phyloP scores from a whole-genome alignment of 140 eudicot species.

The Cichorium intybus region DNA sequence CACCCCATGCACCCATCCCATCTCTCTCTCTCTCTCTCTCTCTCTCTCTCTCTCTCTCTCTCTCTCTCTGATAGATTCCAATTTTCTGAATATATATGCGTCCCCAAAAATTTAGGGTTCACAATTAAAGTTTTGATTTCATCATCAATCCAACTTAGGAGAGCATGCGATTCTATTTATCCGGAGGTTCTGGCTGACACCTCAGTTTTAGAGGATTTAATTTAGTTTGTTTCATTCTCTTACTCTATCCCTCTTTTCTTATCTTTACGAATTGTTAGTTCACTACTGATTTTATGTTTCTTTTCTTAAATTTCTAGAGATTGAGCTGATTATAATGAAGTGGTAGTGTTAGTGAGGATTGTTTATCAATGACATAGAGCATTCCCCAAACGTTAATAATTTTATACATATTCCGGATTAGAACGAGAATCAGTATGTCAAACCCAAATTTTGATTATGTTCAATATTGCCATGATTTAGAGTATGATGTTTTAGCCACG shows the following conservation, averaged over 20 bases:
- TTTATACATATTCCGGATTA: neutral
- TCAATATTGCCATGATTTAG: too few relatives aligned
- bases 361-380: too few relatives aligned
- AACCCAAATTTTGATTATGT: too few relatives aligned
- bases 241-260: neutral
- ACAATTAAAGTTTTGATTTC: neutral
- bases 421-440: too few relatives aligned
- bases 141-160: neutral
- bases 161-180: conserved; percentile 37
- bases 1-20: too few relatives aligned
- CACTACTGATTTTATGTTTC: neutral
- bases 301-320: neutral
- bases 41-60: too few relatives aligned
- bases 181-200: conserved; percentile 25
- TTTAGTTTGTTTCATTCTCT: conserved; percentile 28
- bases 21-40: too few relatives aligned
- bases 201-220: conserved; percentile 29
- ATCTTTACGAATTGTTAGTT: neutral
- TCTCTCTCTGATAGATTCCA: neutral
- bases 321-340: neutral
- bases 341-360: neutral
- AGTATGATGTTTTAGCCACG: too few relatives aligned
- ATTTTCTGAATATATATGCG: neutral
- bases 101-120: conserved; percentile 30
- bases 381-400: neutral